phyloP scores from a whole-genome alignment of 805 yeast species.

The Tetrapisispora phaffii region DNA sequence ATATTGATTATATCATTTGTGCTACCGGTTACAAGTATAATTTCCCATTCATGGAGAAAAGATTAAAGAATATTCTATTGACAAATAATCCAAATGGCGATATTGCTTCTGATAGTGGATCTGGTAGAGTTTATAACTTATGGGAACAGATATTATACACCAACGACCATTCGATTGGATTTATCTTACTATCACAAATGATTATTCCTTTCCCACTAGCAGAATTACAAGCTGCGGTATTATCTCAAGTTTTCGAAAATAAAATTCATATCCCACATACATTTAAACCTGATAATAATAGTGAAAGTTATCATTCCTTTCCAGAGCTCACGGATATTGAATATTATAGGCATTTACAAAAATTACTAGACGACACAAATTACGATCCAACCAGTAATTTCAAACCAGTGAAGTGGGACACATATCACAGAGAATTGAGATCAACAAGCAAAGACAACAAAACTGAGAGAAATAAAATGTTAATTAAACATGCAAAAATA shows the following conservation, averaged over 20 bases:
- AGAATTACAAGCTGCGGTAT: constrained; percentile 54
- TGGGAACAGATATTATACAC: constrained; percentile 52
- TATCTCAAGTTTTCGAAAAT: constrained; percentile 53
- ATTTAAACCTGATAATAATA: constrained; percentile 1
- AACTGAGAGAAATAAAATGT: constrained; percentile 12
- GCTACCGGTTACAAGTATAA: constrained; percentile 46
- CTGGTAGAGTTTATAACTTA: constrained; percentile 30
- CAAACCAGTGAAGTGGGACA: constrained; percentile 22
- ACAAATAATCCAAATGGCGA: not conserved
- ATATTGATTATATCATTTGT: constrained; percentile 34
- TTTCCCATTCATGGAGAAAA: constrained; percentile 33
- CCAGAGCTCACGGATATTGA: constrained; percentile 19
- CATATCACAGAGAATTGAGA: constrained; percentile 10
- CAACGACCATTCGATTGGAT: constrained; percentile 53
- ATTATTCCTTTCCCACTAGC: constrained; percentile 55
- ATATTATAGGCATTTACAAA: constrained; percentile 19
- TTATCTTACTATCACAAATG: constrained; percentile 52
- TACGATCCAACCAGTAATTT: constrained; percentile 8
- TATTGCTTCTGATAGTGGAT: not conserved
- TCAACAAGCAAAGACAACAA: constrained; percentile 11
- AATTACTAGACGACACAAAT: constrained; percentile 13
- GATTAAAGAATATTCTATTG: constrained; percentile 16
- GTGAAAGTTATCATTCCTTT: constrained; percentile 11
- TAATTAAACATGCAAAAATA: constrained; percentile 12
- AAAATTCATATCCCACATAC: constrained; percentile 29